These are phyloP conservation scores for Dendryphion nanum DNA, from an alignment of 2,329 filamentous ascomycete genomes.

Conservation along the genomic window DNA sequence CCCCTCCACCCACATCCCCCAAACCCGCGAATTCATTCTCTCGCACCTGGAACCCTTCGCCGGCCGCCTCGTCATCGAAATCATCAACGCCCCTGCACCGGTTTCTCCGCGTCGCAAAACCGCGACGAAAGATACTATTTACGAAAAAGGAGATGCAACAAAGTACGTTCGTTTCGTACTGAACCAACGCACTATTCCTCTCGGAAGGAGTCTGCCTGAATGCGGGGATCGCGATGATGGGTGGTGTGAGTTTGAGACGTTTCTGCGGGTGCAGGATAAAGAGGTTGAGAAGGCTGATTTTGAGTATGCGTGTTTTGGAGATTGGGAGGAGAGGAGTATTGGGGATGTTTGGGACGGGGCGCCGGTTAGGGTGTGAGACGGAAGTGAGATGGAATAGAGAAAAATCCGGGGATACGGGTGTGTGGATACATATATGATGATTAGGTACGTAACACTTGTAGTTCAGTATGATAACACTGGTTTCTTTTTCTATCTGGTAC, in stretches of 20 bases:
- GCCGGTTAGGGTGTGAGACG: too few relatives aligned
- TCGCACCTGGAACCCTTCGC: constrained; percentile 70
- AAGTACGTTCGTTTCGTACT: constrained; percentile 72
- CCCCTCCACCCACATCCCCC: constrained; percentile 54
- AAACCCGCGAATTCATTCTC: constrained; percentile 61
- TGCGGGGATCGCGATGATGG: constrained; percentile 69
- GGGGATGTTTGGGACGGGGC: constrained; percentile 53
- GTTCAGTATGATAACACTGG: too few relatives aligned
- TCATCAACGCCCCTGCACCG: constrained; percentile 67
- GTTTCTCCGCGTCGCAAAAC: constrained; percentile 38
- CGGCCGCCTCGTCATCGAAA: constrained; percentile 69
- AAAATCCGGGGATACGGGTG: too few relatives aligned
- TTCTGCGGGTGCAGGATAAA: constrained; percentile 60
- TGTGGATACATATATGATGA: too few relatives aligned
- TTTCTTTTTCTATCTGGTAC: too few relatives aligned
- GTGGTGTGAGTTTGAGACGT: constrained; percentile 72
- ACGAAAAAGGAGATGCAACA: constrained; percentile 54
- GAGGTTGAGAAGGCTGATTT: constrained; percentile 61
- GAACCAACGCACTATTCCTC: constrained; percentile 70
- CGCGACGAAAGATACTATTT: constrained; percentile 39
- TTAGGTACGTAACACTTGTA: too few relatives aligned
- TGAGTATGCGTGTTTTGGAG: constrained; percentile 64
- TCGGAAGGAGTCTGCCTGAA: constrained; percentile 63
- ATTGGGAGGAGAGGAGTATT: constrained; percentile 51
- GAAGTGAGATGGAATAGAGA: too few relatives aligned